Percentiles rank a stretch among this genome's conserved stretches.
Evolutionary conservation across 1,284 basidiomycete genomes (phyloP).

Genomic region (Ceratobasidium sp.): DNA sequence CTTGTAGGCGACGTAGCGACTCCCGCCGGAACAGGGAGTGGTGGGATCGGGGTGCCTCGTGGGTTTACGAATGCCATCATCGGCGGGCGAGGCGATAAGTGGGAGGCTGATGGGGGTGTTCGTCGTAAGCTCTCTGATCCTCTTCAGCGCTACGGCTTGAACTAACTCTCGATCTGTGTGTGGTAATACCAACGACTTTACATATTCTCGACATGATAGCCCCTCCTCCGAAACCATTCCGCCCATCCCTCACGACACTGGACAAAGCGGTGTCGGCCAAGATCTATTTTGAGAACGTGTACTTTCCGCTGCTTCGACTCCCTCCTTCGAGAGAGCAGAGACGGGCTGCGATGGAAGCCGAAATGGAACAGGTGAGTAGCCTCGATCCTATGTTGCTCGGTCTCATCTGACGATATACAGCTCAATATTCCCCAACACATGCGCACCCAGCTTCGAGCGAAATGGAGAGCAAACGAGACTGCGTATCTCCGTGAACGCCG

Average conservation of each 20-base stretch:
- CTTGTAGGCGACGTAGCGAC: not conserved
- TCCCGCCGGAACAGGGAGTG: slow-evolving; percentile 3
- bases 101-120: not conserved
- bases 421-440: slow-evolving; percentile 47
- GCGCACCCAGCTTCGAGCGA: slow-evolving; percentile 73
- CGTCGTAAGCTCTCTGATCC: not conserved
- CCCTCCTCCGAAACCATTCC: slow-evolving; percentile 61
- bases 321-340: slow-evolving; percentile 85
- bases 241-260: slow-evolving; percentile 86
- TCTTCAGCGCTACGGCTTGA: no score
- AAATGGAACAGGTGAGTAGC: slow-evolving; percentile 73
- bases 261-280: slow-evolving; percentile 92
- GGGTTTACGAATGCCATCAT: slow-evolving; percentile 26
- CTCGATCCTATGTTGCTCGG: not conserved
- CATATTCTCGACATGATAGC: slow-evolving; percentile 47
- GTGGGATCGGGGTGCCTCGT: slow-evolving; percentile 27
- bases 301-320: slow-evolving; percentile 88
- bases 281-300: slow-evolving; percentile 96
- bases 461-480: slow-evolving; percentile 88
- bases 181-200: not conserved
- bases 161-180: no score
- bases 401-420: not conserved
- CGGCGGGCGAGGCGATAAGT: slow-evolving; percentile 10
- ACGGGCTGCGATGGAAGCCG: slow-evolving; percentile 83
- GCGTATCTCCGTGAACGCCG: slow-evolving; percentile 86